Base-by-base conservation (phyloP, 371 early-diverging fungal genomes). In the Mucor sp. region DNA sequence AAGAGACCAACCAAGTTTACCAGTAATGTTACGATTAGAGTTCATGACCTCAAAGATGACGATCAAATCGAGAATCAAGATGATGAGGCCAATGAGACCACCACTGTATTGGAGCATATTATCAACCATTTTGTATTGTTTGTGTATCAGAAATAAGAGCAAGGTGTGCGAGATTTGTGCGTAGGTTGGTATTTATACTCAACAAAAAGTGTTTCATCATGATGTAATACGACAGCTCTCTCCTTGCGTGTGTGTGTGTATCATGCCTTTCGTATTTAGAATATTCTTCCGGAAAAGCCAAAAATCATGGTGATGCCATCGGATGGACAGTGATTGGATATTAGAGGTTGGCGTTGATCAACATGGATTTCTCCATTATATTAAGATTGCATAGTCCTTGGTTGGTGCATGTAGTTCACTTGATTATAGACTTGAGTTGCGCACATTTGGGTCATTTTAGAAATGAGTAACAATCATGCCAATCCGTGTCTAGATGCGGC, bases 21-120 rank as follows among this genome's bases (percentile, higher is more conserved):
- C 75, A 48, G 73, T 64, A 23, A 83, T 68, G 28, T 72, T 69
- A 41, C 88, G 83, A 63, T 75, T 85, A 0, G 88, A 88, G 72
- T 84, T 86, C 72, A 86, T 72, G 32, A 88, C 79, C 74, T 88
- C 88, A 66, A 86, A 86, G 69, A 88, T 81, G 60, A 82, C 85
- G 67, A 86, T 85, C 39, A 87, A 69, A 67, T 87, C 85, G 58
- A 87, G 75, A 62, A 87, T 84, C 47, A 87, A 74, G 63, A 87
- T 68, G 67, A 87, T 77, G 7, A 87, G 73, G 17, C 85, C 78
- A 17, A 87, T 63, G 43, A 85, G 35, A 8, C 83, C 83, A 39
- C 83, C 83, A 50, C 74, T 71, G 59, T 80, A 80, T 15, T 72
- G 71, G 14, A 83, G 76, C 79, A 83, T 80, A 56, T 74, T 83